Evolutionary conservation across 495 filamentous ascomycete species (phyloP).

Genomic region (Durotheca rogersii): DNA sequence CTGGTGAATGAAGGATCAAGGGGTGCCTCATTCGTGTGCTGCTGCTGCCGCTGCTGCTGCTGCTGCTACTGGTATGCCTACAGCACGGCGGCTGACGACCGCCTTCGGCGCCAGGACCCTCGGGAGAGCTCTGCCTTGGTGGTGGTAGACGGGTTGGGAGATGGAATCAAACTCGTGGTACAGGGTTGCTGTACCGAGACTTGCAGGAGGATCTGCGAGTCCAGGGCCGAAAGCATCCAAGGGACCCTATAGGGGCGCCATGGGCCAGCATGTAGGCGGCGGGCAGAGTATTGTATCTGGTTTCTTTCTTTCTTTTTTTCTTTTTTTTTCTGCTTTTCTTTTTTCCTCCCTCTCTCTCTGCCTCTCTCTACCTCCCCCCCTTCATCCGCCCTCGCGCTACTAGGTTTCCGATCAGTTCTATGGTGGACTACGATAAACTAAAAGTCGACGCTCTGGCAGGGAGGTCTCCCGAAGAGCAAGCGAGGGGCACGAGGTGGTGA

Average conservation of each 20-base stretch:
- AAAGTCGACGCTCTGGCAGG: neutral
- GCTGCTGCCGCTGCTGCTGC: too few relatives aligned
- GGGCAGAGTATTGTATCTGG: neutral
- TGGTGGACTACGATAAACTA: neutral
- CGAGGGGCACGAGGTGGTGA: neutral
- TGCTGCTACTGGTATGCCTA: too few relatives aligned
- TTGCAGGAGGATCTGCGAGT: constrained; percentile 31
- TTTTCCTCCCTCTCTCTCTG: neutral
- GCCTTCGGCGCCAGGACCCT: too few relatives aligned
- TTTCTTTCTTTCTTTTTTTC: constrained; percentile 8
- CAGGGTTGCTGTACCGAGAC: constrained; percentile 33
- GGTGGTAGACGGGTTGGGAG: constrained; percentile 10
- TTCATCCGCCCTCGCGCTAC: too few relatives aligned
- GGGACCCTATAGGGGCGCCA: constrained; percentile 12
- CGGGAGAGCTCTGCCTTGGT: constrained; percentile 12
- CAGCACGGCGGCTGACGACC: too few relatives aligned
- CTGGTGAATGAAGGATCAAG: too few relatives aligned
- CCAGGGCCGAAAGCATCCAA: constrained; percentile 21
- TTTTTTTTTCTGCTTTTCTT: neutral
- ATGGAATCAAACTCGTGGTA: constrained; percentile 31
- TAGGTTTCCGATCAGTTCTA: neutral
- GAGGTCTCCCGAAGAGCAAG: neutral
- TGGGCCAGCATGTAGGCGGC: constrained; percentile 1
- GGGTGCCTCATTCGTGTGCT: too few relatives aligned
- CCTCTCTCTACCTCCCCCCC: too few relatives aligned